Evolutionary conservation across 768 basidiomycete species (phyloP).

Genomic region (Coprinellus aureogranulatus): DNA sequence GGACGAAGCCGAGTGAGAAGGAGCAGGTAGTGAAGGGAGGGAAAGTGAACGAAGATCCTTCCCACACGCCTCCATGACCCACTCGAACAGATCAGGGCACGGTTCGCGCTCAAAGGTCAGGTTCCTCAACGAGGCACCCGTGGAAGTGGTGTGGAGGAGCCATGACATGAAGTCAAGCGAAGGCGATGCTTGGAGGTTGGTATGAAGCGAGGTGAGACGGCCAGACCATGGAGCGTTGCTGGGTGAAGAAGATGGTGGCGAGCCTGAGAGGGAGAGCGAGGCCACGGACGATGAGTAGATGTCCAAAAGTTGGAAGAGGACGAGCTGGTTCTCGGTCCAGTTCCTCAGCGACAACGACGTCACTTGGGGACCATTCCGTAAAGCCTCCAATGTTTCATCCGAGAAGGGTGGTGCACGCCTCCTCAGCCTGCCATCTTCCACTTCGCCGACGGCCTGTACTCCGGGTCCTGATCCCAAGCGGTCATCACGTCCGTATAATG

Average conservation of each 20-base stretch:
- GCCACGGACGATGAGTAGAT: conserved; percentile 55
- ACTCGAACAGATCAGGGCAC: conserved; percentile 50
- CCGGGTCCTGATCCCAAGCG: conserved; percentile 40
- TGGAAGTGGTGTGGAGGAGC: conserved; percentile 59
- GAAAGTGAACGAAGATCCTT: conserved; percentile 51
- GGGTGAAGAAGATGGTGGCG: conserved; percentile 44
- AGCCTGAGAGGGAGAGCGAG: conserved; percentile 57
- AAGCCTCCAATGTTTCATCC: conserved; percentile 46
- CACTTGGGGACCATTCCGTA: conserved; percentile 53
- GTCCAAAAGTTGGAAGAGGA: conserved; percentile 59
- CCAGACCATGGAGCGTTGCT: conserved; percentile 49
- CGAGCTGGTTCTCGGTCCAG: conserved; percentile 62
- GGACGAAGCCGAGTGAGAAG: too few species aligned
- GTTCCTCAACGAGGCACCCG: conserved; percentile 39
- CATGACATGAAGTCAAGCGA: conserved; percentile 63
- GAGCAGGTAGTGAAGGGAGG: conserved; percentile 42
- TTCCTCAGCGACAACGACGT: conserved; percentile 62
- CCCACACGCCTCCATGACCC: conserved; percentile 50
- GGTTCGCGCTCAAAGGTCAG: conserved; percentile 66
- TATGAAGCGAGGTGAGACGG: conserved; percentile 37
- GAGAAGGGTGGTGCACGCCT: conserved; percentile 55
- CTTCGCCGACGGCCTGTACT: conserved; percentile 11
- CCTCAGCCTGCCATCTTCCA: conserved; percentile 45
- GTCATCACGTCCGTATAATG: conserved; percentile 64
- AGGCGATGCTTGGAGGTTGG: conserved; percentile 66